Evolutionary conservation across 345 rosid species (phyloP), one percentile per base, ranked within the genome.

Genomic region (Barbarea vulgaris): DNA sequence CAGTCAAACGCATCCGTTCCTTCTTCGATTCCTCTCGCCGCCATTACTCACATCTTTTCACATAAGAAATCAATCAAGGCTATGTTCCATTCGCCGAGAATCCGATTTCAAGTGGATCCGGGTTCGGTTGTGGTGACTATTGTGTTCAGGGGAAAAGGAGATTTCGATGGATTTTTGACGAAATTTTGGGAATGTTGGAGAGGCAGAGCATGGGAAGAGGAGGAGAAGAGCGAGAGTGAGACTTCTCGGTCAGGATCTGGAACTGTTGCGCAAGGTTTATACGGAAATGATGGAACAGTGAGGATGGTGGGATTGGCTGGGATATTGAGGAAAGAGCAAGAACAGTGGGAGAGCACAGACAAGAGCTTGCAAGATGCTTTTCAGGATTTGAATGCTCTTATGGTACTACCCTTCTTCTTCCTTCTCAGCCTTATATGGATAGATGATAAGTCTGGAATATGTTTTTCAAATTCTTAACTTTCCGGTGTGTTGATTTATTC

Each of bases 321-420:
- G n/a, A 90, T 95, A 31, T 33, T 95, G 63, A 87, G 97, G 91
- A 95, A 91, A 37, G 98, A 95, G 81, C 93, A 95, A 77, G 93
- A 95, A 74, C 84, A 77, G 68, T 95, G 99, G 98, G 97, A 95
- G 81, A 92, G 75, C 67, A 95, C 99, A 8, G 98, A 90, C 57
- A 95, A 89, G 90, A 89, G 89, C 84, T 83, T 92, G 84, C 97
- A 95, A 46, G 97, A 92, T 18, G 99, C 98, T 82, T 95, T 95
- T 63, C 96, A 86, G 74, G 97, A 92, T 84, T 82, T 90, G 85
- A 92, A 88, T 85, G 98, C 98, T 54, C 97, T 92, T 39, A 90
- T 92, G 97, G 98, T 90, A 86, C 57, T 24, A 2, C 51, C 41
- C 11, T 46, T 64, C 24, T 56, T 25, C 14, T 52, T 66, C 36